Evolutionary conservation across 2,329 filamentous ascomycete species (phyloP).

Genomic region (Paracorniculantispora psalliotae): DNA sequence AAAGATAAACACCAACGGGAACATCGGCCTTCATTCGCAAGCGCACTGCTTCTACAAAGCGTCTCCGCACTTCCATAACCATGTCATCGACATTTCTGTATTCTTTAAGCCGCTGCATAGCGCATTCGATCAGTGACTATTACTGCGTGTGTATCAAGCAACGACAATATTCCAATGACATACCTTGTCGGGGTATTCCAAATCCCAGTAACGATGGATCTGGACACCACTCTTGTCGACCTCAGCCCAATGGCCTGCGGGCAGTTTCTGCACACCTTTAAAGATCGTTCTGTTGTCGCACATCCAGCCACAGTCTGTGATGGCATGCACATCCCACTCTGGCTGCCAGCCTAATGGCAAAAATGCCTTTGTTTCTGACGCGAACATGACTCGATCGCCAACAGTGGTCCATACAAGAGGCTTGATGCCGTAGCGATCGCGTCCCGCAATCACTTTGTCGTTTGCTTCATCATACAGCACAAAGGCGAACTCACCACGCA

Average conservation of each 20-base stretch:
- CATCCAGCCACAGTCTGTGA: constrained; percentile 39
- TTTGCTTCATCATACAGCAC: constrained; percentile 42
- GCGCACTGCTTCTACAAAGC: constrained; percentile 46
- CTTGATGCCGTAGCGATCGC: constrained; percentile 54
- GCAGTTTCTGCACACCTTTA: constrained; percentile 39
- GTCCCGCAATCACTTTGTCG: constrained; percentile 39
- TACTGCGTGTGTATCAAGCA: too few relatives aligned
- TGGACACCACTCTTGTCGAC: constrained; percentile 32
- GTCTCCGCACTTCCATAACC: constrained; percentile 42
- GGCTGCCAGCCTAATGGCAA: constrained; percentile 45
- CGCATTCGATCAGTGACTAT: too few relatives aligned
- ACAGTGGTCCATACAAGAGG: constrained; percentile 47
- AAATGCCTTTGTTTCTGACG: constrained; percentile 51
- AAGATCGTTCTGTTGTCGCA: constrained; percentile 44
- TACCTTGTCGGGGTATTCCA: constrained; percentile 48
- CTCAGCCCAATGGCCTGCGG: constrained; percentile 40
- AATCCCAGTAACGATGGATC: constrained; percentile 47
- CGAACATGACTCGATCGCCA: constrained; percentile 38
- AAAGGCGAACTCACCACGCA: constrained; percentile 52
- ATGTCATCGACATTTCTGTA: constrained; percentile 43
- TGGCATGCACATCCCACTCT: constrained; percentile 46
- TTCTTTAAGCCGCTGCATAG: too few relatives aligned
- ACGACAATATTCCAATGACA: too few relatives aligned
- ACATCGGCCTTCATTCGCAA: constrained; percentile 55
- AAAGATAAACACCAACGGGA: constrained; percentile 52